Evolutionary conservation across 768 basidiomycete genomes (phyloP).

Genomic region (Trametes cinnabarina): DNA sequence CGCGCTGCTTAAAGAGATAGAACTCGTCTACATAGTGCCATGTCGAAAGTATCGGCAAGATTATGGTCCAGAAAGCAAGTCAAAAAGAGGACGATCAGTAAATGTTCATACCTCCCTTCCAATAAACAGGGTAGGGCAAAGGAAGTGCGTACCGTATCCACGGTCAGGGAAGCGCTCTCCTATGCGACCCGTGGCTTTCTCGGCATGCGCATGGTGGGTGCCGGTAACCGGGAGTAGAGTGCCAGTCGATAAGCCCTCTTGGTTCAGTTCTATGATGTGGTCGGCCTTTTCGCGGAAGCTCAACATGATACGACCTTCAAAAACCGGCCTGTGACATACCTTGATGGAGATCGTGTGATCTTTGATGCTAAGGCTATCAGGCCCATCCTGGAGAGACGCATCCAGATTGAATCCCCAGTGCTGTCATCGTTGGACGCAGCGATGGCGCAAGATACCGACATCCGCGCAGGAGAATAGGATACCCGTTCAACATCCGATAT

Average conservation of each 20-base stretch:
- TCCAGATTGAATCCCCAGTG: slow-evolving; percentile 86
- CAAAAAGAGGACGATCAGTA: not conserved
- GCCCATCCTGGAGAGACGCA: slow-evolving; percentile 51
- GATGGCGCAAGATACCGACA: not conserved
- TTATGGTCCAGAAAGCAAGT: not conserved
- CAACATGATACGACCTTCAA: not conserved
- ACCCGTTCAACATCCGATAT: too few species aligned
- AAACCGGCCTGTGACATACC: slow-evolving; percentile 20
- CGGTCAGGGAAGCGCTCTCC: slow-evolving; percentile 53
- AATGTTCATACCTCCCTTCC: not conserved
- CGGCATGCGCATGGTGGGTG: slow-evolving; percentile 42
- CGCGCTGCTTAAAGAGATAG: slow-evolving; percentile 46
- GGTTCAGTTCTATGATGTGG: slow-evolving; percentile 51
- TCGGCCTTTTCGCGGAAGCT: slow-evolving; percentile 40
- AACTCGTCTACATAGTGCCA: slow-evolving; percentile 76
- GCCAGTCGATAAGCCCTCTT: slow-evolving; percentile 51
- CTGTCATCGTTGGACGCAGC: slow-evolving; percentile 32
- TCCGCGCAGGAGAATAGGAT: not conserved
- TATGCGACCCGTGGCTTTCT: slow-evolving; percentile 35
- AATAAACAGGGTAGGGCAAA: not conserved
- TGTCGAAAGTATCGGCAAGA: not conserved
- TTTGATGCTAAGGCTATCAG: slow-evolving; percentile 48
- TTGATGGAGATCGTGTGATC: slow-evolving; percentile 45
- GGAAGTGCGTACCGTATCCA: slow-evolving; percentile 57
- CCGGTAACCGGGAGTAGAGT: slow-evolving; percentile 45